Base-by-base conservation (phyloP, 2,329 filamentous ascomycete genomes). In the Helotiales sp. region DNA sequence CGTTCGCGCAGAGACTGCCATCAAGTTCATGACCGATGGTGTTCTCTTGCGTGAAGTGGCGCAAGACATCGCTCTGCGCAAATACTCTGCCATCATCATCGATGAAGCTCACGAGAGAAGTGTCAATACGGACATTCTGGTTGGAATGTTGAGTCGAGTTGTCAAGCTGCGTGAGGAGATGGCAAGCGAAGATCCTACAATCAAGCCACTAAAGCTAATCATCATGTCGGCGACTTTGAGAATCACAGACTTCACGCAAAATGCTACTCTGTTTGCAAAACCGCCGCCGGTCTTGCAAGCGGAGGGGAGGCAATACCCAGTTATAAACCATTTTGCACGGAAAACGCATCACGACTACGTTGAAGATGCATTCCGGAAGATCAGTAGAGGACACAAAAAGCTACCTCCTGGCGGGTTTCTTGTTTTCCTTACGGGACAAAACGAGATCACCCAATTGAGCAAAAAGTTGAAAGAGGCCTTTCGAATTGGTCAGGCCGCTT, bases 1-100 rank as follows among this genome's bases (percentile, higher is more conserved):
- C 0, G 89, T 91, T 1, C 88, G 89, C 58, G 83, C 89, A 30
- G 90, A 93, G 61, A 99, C 96, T 0, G 91, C 93, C 6, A 88
- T 99, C 78, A 99, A 99, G 78, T 99, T 98, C 81, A 97, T 99
- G 94, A 99, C 96, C 0, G 96, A 99, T 79, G 96, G 96, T 85
- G 93, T 99, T 30, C 83, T 99, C 67, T 85, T 99, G 10, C 90
- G 96, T 65, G 96, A 99, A 79, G 91, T 97, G 63, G 90, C 92
- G 0, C 90, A 96, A 71, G 96, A 99, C 77, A 93, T 98, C 75
- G 86, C 93, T 0, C 81, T 99, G 52, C 88, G 86, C 59, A 96
- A 96, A 74, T 99, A 99, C 79, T 97, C 95, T 0, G 92, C 91
- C 15, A 92, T 99, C 61, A 87, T 99, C 58, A 95, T 99, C 68